Percentiles rank a stretch among this genome's conserved stretches.
These are phyloP conservation scores for Tilletia walkeri DNA, from an alignment of 1,284 basidiomycete species.

Conservation along the genomic window DNA sequence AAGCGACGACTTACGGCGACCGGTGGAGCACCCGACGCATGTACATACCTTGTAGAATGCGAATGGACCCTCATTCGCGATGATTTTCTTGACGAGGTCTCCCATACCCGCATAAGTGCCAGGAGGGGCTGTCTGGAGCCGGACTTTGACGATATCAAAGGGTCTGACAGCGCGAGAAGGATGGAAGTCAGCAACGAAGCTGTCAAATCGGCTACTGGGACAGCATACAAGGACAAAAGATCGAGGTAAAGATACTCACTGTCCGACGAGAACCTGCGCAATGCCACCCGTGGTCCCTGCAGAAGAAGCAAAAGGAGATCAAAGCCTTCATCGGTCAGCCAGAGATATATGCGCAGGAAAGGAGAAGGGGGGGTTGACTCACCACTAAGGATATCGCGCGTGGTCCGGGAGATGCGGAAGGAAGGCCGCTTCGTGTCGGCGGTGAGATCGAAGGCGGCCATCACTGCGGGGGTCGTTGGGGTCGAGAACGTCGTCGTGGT, in stretches of 20 bases:
- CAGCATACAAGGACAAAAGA: too few species aligned
- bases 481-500: not conserved
- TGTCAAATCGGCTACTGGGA: too few species aligned
- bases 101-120: conserved; percentile 84
- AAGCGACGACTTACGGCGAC: not conserved
- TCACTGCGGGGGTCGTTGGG: not conserved
- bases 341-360: not conserved
- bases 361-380: conserved; percentile 6
- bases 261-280: conserved; percentile 86
- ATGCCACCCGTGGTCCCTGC: conserved; percentile 73
- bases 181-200: too few species aligned
- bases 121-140: conserved; percentile 89
- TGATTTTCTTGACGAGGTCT: conserved; percentile 80
- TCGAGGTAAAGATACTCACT: conserved; percentile 53
- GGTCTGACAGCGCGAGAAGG: conserved; percentile 57
- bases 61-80: conserved; percentile 85
- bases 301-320: not conserved
- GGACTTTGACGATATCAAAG: conserved; percentile 92
- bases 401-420: conserved; percentile 27
- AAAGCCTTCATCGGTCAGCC: not conserved
- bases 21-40: not conserved
- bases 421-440: not conserved
- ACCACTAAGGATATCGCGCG: conserved; percentile 41
- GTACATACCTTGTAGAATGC: conserved; percentile 87
- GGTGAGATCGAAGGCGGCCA: conserved; percentile 6